Conservation (phyloP, 257 asterid genomes). For the Nicotiana undulata region DNA sequence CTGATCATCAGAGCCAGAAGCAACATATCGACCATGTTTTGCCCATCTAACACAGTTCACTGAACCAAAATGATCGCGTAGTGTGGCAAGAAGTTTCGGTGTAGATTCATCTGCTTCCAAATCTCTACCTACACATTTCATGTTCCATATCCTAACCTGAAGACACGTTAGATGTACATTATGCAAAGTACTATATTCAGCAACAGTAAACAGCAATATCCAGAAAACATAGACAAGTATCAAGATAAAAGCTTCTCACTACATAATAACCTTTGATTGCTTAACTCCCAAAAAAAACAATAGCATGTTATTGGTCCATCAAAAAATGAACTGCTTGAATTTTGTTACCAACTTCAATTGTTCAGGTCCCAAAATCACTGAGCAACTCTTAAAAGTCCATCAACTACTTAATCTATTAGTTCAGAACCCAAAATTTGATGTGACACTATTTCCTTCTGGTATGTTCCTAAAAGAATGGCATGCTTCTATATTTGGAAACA, state of each 20-base stretch:
- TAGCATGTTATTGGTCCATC: not conserved
- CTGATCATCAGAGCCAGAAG: conserved; percentile 99
- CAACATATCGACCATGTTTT: conserved; percentile 83
- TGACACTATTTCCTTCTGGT: too few species aligned
- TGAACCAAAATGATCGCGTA: conserved; percentile 95
- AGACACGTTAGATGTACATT: conserved; percentile 1
- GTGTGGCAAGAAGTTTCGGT: conserved; percentile 78
- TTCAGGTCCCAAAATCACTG: not conserved
- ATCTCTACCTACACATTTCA: conserved; percentile 70
- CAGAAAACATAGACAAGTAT: not conserved
- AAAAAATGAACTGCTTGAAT: not conserved
- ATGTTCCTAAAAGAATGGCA: too few species aligned
- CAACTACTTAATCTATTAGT: not conserved
- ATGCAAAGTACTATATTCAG: not conserved
- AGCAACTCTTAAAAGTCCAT: not conserved
- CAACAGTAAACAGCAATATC: not conserved
- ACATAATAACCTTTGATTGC: not conserved
- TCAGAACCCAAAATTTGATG: not conserved
- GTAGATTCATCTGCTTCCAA: conserved; percentile 44
- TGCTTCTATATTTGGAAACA: too few species aligned
- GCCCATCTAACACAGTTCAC: conserved; percentile 99
- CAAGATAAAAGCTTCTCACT: not conserved
- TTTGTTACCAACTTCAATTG: not conserved
- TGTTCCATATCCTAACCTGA: conserved; percentile 98
- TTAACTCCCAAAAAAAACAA: not conserved